Base-by-base conservation (phyloP, 768 basidiomycete genomes). In the Pulveroboletus frians region DNA sequence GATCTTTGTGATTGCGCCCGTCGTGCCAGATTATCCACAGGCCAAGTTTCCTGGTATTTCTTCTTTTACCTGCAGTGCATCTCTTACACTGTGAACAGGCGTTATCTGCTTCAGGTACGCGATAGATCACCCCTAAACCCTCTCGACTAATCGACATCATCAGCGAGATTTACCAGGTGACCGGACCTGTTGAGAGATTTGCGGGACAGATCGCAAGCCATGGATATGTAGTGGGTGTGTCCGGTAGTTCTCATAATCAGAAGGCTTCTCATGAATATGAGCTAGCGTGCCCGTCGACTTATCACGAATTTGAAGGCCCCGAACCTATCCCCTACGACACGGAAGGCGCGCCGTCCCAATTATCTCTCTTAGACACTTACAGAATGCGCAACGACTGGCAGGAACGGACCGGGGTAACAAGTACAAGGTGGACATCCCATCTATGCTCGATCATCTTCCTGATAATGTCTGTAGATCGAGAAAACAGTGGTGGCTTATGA, bases 131-230 rank as follows among this genome's bases (percentile, higher is more conserved):
- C 14, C 5, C 17, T 43, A 37, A 43, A 20, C 20, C 23, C 18
- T 32, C 35, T 46, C 20, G 27, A 46, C 42, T 26, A 35, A 54
- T 36, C 11, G 2, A n/a, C 9, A 29, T 20, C 20, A 47, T 34
- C 60, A 92, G 91, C 60, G 93, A 95, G 71, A 97, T 97, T 47
- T 97, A 96, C 64, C 89, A 91, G 66, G 92, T 94, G 2, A 94
- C 91, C n/a, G 92, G 92, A 0, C 93, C 93, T 31, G 93, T 95
- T n/a, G 92, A 94, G 65, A 81, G 93, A 43, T 92, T 89, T 62
- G 88, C 87, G 0, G 83, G 86, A 13, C 86, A 88, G 69, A 91
- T 93, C 56, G 91, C 90, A 9, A 89, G 85, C 53, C 85, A 91
- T 27, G 90, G 90, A 54, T 90, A 79, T 56, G 78, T 92, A 40